A percentile compares a stretch with the other conserved stretches of the same genome.
Evolutionary conservation across 192 early-diverging fungal genomes (phyloP).

Genomic region (Dissophora globulifera): DNA sequence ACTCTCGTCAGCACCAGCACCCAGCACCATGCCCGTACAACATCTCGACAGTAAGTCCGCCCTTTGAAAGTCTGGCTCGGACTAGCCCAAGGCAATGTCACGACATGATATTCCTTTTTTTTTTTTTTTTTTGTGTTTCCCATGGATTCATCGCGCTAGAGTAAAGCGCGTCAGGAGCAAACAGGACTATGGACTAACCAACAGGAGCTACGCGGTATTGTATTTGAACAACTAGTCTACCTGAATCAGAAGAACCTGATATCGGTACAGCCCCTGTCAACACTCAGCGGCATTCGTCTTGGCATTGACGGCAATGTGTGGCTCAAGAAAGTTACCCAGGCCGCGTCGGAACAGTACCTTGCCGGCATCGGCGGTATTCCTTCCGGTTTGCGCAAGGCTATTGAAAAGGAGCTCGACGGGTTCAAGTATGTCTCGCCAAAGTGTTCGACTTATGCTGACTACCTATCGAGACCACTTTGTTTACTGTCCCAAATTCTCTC

Average conservation of each 20-base stretch:
- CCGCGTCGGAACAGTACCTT: constrained; percentile 65
- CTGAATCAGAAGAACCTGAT: constrained; percentile 35
- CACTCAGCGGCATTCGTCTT: constrained; percentile 72
- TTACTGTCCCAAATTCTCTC: too few relatives aligned
- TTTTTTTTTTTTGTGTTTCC: too few relatives aligned
- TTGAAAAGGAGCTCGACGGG: constrained; percentile 72
- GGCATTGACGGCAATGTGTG: constrained; percentile 86
- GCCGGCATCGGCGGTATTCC: constrained; percentile 77
- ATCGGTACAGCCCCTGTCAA: constrained; percentile 54
- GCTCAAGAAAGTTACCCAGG: constrained; percentile 72
- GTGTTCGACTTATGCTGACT: not conserved
- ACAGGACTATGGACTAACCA: not conserved
- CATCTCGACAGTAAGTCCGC: constrained; percentile 28
- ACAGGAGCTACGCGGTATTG: not conserved
- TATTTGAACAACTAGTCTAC: constrained; percentile 18
- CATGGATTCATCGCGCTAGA: too few relatives aligned
- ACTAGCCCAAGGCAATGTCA: not conserved
- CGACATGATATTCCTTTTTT: too few relatives aligned
- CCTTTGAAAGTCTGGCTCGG: not conserved
- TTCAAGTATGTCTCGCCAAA: constrained; percentile 61
- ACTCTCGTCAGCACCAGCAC: too few relatives aligned
- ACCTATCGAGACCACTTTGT: too few relatives aligned
- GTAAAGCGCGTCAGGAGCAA: not conserved
- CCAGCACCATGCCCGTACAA: constrained; percentile 21
- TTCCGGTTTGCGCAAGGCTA: constrained; percentile 63